Evolutionary conservation across 2,329 filamentous ascomycete genomes (phyloP).

Genomic region (Curvularia hawaiiensis): DNA sequence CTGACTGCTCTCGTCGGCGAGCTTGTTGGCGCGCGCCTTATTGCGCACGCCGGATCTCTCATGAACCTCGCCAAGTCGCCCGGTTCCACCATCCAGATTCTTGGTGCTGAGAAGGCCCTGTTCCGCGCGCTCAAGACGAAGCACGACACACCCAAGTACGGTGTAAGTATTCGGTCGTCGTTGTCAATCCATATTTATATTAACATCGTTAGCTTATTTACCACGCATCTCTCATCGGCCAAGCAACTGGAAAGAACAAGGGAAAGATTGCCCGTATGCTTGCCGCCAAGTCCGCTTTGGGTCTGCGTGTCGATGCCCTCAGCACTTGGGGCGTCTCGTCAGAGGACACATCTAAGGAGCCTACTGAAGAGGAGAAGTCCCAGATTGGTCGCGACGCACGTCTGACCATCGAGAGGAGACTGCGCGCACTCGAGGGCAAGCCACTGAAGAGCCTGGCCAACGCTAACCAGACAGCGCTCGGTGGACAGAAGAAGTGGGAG

Average conservation of each 20-base stretch:
- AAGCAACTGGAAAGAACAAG: constrained; percentile 98
- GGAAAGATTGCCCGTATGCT: constrained; percentile 98
- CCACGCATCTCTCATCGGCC: constrained; percentile 74
- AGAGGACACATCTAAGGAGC: constrained; percentile 49
- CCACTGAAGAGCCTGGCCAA: constrained; percentile 79
- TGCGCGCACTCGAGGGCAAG: constrained; percentile 86
- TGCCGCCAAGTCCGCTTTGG: constrained; percentile 89
- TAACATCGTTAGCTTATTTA: constrained; percentile 66
- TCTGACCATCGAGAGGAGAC: constrained; percentile 74
- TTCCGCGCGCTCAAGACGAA: constrained; percentile 99
- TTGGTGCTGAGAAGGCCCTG: constrained; percentile 97
- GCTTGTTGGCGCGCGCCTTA: constrained; percentile 90
- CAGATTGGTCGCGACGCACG: constrained; percentile 76
- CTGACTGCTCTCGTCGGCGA: constrained; percentile 91
- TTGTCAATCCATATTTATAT: constrained; percentile 75
- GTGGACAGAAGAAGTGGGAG: constrained; percentile 75
- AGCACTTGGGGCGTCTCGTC: constrained; percentile 75
- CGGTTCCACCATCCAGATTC: constrained; percentile 94
- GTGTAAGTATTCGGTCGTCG: constrained; percentile 52
- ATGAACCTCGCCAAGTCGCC: constrained; percentile 95
- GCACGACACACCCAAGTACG: constrained; percentile 98
- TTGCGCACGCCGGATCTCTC: constrained; percentile 91
- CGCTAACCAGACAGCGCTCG: constrained; percentile 47
- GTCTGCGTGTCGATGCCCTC: constrained; percentile 89
- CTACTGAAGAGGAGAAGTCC: constrained; percentile 87